Conservation (phyloP, 257 asterid species). For the Jaltomata sinuosa region DNA sequence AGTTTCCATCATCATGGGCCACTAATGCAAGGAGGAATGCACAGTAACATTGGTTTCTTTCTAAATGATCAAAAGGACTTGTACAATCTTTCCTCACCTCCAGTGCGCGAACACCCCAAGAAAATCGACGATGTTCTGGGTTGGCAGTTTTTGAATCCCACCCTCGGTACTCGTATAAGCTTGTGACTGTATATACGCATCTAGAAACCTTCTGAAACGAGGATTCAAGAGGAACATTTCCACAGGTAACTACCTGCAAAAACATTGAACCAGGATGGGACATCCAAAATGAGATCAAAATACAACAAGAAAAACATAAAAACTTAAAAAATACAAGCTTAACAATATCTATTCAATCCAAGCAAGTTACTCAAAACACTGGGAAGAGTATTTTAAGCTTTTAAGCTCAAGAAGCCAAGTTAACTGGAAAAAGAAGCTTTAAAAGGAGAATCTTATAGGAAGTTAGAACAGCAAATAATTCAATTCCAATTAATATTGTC, state of each 20-base stretch:
- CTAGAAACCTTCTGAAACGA: conserved; percentile 78
- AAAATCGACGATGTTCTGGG: conserved; percentile 62
- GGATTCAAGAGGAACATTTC: conserved; percentile 74
- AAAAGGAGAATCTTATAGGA: neutral
- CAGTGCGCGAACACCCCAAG: conserved; percentile 65
- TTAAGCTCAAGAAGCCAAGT: neutral
- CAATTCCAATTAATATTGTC: neutral
- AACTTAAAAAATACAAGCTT: neutral
- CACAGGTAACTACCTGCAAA: conserved; percentile 80
- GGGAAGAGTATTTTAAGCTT: neutral
- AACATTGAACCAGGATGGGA: neutral
- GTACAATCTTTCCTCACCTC: conserved; percentile 36
- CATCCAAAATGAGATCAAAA: neutral
- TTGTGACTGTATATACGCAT: conserved; percentile 74
- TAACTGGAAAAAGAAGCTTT: neutral
- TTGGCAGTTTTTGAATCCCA: conserved; percentile 73
- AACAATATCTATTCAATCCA: neutral
- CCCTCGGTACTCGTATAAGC: conserved; percentile 66
- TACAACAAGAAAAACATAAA: neutral
- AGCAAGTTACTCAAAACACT: neutral
- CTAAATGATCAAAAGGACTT: neutral
- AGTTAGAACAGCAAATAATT: neutral
- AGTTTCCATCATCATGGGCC: neutral
- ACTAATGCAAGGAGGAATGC: neutral
- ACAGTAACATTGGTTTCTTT: neutral